Evolutionary conservation across 176 grass and related monocot species (phyloP).

Genomic region (Eleusine indica): DNA sequence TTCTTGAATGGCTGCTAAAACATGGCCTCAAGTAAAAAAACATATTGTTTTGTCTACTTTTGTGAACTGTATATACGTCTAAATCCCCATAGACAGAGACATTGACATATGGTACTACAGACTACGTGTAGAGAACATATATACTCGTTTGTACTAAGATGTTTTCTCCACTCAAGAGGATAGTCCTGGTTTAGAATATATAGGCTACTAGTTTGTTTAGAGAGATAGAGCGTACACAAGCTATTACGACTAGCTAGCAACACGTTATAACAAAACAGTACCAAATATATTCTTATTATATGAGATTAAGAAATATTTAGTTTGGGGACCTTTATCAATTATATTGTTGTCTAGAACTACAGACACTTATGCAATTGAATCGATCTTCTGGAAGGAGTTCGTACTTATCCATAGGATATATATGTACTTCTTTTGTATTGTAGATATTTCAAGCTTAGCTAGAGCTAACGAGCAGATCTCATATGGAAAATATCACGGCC

Average conservation of each 20-base stretch:
- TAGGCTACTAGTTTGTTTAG: background rate
- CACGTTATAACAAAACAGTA: too few species aligned
- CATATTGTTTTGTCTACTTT: constrained; percentile 7
- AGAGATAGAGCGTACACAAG: background rate
- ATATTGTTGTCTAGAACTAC: too few species aligned
- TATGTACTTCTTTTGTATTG: background rate
- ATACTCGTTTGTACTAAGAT: background rate
- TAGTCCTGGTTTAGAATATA: background rate
- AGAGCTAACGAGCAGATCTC: background rate
- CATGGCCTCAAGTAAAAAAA: background rate
- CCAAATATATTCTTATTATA: too few species aligned
- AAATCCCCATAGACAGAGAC: background rate
- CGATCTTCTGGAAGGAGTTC: background rate
- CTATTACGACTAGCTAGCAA: background rate
- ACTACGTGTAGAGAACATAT: background rate
- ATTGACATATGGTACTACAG: background rate
- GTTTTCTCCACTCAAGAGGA: background rate
- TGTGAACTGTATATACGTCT: background rate
- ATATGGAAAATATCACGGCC: constrained; percentile 41
- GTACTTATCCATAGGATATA: background rate
- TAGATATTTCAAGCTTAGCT: background rate
- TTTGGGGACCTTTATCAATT: background rate
- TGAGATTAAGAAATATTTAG: background rate
- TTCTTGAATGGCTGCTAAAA: background rate
- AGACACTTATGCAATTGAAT: too few species aligned